These are phyloP conservation scores for Dipteronia dyeriana DNA, from an alignment of 345 rosid genomes.

Conservation along the genomic window DNA sequence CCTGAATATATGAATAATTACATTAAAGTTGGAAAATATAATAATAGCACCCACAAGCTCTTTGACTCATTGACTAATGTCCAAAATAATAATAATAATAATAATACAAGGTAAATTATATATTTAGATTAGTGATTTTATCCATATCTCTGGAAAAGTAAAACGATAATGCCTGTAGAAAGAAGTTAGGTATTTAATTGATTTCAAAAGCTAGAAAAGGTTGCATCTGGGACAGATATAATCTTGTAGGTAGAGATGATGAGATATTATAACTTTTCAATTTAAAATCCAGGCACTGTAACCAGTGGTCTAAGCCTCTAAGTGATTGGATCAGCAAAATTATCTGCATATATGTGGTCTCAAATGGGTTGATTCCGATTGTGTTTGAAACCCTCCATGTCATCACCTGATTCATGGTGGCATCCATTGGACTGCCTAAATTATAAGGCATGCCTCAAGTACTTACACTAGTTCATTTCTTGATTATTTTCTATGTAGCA, in stretches of 20 bases:
- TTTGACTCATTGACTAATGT: too few relatives aligned
- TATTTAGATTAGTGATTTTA: too few relatives aligned
- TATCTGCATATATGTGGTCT: neutral
- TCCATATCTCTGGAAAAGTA: too few relatives aligned
- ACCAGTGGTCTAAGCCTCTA: neutral
- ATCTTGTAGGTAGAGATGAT: neutral
- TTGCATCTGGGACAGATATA: neutral
- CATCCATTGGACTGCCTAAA: neutral
- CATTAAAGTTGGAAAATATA: too few relatives aligned
- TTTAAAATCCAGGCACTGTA: neutral
- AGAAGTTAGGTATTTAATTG: too few relatives aligned
- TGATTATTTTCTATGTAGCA: constrained; percentile 22
- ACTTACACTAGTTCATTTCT: constrained; percentile 9
- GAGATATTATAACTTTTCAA: neutral
- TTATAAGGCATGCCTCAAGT: constrained; percentile 15
- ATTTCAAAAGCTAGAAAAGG: constrained; percentile 5
- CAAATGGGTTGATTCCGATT: neutral
- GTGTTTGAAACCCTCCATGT: neutral
- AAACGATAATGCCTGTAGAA: too few relatives aligned
- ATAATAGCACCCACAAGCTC: too few relatives aligned
- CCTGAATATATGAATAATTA: too few relatives aligned
- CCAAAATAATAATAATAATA: too few relatives aligned
- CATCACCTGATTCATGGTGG: neutral
- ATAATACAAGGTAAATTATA: too few relatives aligned
- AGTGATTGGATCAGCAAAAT: neutral